Evolutionary conservation across 495 filamentous ascomycete genomes (phyloP), one percentile per base, ranked within the genome.

Genomic region (Tuber melanosporum): DNA sequence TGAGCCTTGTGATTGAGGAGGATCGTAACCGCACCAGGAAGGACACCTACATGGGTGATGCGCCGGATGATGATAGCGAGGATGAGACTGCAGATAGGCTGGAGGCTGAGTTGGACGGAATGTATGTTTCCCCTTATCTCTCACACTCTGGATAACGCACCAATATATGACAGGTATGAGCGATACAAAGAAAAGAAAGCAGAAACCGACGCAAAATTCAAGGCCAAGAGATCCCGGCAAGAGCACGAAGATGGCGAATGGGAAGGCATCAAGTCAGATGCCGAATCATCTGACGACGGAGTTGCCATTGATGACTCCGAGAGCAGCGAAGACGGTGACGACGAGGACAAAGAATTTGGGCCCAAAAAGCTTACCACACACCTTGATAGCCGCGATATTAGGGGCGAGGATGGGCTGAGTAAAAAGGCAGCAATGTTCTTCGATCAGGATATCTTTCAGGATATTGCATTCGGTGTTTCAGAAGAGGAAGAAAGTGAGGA

Each of bases 361-460:
- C 83, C 86, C 66, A 83, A 85, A 45, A 77, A 72, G 17, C 86
- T 90, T 66, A 80, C 89, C 71, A 89, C 84, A 15, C 87, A 89
- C 74, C 83, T 92, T 46, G 86, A 90, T 71, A 84, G 84, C 43
- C 82, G 83, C 26, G 82, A 86, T 43, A 84, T 79, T 45, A 86
- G 86, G 71, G 81, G 84, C 7, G 79, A 85, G 42, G 85, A 85
- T 15, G 89, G 88, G 8, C 87, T 99, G 14, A 94, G 93, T 14
- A 94, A 92, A 83, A 89, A 92, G 75, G 95, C 95, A 26, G 87
- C 90, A 10, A 86, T 91, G 72, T 99, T 99, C 85, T 99, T 99
- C 82, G 91, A 92, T 77, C 96, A 98, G 82, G 96, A 97, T 77
- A 92, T 98, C 74, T 98, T 99, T 86, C 91, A 94, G 79, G 91